Evolutionary conservation across 129 eudicot species (phyloP).

Genomic region (Scalesia atractyloides): DNA sequence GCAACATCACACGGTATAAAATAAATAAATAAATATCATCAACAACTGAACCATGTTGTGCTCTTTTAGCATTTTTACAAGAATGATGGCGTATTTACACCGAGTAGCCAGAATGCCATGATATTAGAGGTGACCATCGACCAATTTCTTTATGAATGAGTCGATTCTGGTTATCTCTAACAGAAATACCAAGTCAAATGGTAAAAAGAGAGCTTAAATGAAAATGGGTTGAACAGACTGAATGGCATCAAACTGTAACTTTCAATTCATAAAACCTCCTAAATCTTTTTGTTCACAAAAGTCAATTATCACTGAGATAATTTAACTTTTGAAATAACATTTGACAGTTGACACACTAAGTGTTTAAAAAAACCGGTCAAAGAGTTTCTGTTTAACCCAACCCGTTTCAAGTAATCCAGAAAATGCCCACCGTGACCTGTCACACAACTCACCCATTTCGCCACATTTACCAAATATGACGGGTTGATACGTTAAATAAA

Average conservation of each 20-base stretch:
- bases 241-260: background rate
- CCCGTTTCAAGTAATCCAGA: background rate
- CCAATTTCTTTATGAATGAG: background rate
- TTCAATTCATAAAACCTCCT: background rate
- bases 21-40: background rate
- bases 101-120: background rate
- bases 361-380: background rate
- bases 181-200: background rate
- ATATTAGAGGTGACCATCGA: background rate
- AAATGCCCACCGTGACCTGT: background rate
- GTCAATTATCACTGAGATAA: background rate
- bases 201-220: background rate
- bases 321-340: background rate
- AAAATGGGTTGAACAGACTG: no score
- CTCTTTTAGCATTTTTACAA: background rate
- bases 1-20: slow-evolving; percentile 84
- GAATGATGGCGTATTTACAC: background rate
- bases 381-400: background rate
- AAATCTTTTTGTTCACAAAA: background rate
- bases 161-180: background rate
- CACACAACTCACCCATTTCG: background rate
- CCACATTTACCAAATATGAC: background rate
- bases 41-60: background rate
- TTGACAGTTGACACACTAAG: background rate
- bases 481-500: background rate